These are phyloP conservation scores for Xylariaceae sp. DNA, from an alignment of 2,329 filamentous ascomycete species.

Conservation along the genomic window DNA sequence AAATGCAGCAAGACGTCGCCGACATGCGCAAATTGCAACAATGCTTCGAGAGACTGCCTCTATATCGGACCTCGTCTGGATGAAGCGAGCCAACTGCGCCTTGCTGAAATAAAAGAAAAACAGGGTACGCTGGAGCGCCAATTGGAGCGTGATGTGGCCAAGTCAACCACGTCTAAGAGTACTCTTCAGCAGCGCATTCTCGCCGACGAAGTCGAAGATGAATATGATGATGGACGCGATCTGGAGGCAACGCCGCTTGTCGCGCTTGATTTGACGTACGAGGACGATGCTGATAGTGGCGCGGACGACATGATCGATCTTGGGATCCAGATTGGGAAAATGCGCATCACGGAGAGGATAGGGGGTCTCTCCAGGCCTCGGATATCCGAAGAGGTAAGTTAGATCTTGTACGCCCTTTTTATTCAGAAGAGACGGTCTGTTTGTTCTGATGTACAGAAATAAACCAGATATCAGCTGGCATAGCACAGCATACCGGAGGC, in stretches of 20 bases:
- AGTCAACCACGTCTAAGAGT: constrained; percentile 33
- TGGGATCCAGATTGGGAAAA: constrained; percentile 64
- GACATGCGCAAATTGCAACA: constrained; percentile 63
- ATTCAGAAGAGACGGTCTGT: not conserved
- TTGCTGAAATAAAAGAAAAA: constrained; percentile 74
- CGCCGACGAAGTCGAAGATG: constrained; percentile 49
- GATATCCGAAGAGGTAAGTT: constrained; percentile 61
- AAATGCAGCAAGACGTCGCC: constrained; percentile 67
- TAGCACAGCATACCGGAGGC: constrained; percentile 24
- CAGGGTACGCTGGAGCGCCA: constrained; percentile 66
- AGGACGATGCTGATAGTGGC: constrained; percentile 50
- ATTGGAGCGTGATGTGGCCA: constrained; percentile 62
- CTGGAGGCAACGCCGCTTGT: constrained; percentile 59
- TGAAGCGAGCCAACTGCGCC: constrained; percentile 60
- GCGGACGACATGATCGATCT: constrained; percentile 63
- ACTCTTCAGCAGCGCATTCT: constrained; percentile 36
- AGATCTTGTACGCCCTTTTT: not conserved
- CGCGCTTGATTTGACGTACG: constrained; percentile 62
- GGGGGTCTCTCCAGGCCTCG: constrained; percentile 67
- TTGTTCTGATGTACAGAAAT: constrained; percentile 1
- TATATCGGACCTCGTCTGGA: constrained; percentile 65
- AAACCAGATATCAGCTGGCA: constrained; percentile 33
- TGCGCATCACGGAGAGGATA: constrained; percentile 68
- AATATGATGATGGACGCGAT: constrained; percentile 54
- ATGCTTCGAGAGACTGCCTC: constrained; percentile 49